Base-by-base conservation (phyloP, 2,329 filamentous ascomycete genomes). In the Colletotrichum sp. region DNA sequence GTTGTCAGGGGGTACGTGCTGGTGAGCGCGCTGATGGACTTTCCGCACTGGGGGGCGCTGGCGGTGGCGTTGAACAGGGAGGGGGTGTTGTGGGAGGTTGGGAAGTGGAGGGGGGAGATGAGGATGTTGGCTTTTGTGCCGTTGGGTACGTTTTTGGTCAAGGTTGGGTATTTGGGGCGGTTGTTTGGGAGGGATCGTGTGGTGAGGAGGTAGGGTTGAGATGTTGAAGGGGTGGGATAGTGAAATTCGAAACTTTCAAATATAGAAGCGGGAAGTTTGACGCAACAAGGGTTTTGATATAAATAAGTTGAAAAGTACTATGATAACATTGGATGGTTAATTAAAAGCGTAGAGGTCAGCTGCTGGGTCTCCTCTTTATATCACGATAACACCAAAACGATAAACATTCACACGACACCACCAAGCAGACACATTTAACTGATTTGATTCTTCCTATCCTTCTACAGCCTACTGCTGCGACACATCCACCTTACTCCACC, bases 401-500 rank as follows among this genome's bases (percentile, higher is more conserved):
- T 28, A 4, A 26, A 26, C 2, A 15, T 6, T 58, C 55, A 28
- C 55, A 58, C 7, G 55, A 24, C 21, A 16, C 21, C 13, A 64
- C 26, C 9, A 48, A 24, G 16, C 8, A 48, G 3, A 1, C 36
- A 15, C 1, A 36, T 67, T 57, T 57, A 34, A 67, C 65, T 52
- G 28, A 12, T 67, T 67, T 67, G 28, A 57, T 67, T 67, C 18
- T 57, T 34, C 34, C 15, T 24, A n/a, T 10, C 5, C 9, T 10
- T 34, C 30, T 6, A 8, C 18, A 26, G 15, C 70, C 64, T 32
- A 76, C 65, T 76, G 74, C 79, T 90, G 83, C 77, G 87, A 90
- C 52, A 88, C 78, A 72, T 86, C 82, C 24, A 88, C 87, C 77
- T 88, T 87, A 9, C 85, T 85, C 90, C 90, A 93, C 92, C 92